Conservation (phyloP, 2,329 filamentous ascomycete genomes). For the Penicillium nordicum region DNA sequence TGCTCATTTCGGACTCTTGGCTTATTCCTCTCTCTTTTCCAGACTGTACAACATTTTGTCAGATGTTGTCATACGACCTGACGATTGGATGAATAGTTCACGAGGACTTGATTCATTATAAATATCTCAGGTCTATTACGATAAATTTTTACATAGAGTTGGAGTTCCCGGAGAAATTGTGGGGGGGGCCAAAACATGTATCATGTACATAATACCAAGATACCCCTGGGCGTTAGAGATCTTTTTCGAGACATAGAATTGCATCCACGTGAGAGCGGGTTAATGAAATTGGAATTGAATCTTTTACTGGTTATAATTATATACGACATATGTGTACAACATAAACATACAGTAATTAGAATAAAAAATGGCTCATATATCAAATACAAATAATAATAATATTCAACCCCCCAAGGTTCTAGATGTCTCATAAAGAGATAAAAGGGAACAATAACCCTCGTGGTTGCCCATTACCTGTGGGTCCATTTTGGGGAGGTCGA, state of each 20-base stretch:
- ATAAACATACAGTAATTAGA: not conserved
- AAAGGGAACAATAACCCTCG: not conserved
- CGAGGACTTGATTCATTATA: not conserved
- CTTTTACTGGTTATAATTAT: not conserved
- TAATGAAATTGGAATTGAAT: not conserved
- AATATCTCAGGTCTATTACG: not conserved
- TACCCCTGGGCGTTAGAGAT: not conserved
- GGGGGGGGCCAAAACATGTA: not conserved
- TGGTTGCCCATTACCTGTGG: not conserved
- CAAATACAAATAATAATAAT: not conserved
- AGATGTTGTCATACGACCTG: slow-evolving; percentile 28
- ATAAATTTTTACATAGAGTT: slow-evolving; percentile 11
- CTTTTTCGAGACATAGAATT: not conserved
- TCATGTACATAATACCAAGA: slow-evolving; percentile 5
- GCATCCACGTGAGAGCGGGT: too few species aligned
- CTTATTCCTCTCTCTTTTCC: slow-evolving; percentile 10
- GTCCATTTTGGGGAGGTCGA: not conserved
- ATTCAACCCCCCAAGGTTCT: not conserved
- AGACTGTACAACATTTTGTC: slow-evolving; percentile 34
- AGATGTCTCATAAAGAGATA: not conserved
- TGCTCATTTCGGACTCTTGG: not conserved
- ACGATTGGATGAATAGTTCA: slow-evolving; percentile 21
- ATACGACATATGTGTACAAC: too few species aligned
- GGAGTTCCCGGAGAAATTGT: slow-evolving; percentile 12
- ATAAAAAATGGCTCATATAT: not conserved